phyloP scores from a whole-genome alignment of 1,139 yeast species.

The Magnusiomyces starmeri region DNA sequence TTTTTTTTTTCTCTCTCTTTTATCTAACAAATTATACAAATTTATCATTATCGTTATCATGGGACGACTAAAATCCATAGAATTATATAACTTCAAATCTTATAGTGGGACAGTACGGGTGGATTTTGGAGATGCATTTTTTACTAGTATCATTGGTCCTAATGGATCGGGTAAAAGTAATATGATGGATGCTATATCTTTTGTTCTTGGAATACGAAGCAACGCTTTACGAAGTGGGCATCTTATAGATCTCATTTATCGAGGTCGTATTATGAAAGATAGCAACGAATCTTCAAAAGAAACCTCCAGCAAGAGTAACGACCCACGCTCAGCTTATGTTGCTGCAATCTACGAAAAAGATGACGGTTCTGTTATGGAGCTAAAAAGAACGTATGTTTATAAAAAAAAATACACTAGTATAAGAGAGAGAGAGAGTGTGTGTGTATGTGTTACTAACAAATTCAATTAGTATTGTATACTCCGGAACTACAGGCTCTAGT shows the following conservation, averaged over 20 bases:
- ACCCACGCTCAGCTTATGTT: constrained; percentile 69
- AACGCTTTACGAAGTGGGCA: constrained; percentile 69
- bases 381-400: constrained; percentile 25
- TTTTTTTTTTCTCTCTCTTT: neutral
- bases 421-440: too few species aligned
- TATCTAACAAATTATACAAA: neutral
- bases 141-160: constrained; percentile 93
- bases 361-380: constrained; percentile 34
- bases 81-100: constrained; percentile 78
- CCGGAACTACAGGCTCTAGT: constrained; percentile 44
- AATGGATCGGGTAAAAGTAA: constrained; percentile 97
- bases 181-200: constrained; percentile 97
- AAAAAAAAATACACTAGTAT: neutral
- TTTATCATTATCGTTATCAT: constrained; percentile 13
- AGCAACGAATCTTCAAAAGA: constrained; percentile 19
- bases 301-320: constrained; percentile 22
- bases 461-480: neutral
- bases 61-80: constrained; percentile 30
- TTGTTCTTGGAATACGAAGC: constrained; percentile 82
- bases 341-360: constrained; percentile 65
- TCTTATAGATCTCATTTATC: constrained; percentile 68
- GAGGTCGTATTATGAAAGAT: constrained; percentile 48
- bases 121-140: constrained; percentile 75
- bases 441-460: too few species aligned
- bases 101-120: constrained; percentile 69